A percentile compares a stretch with the other conserved stretches of the same genome.
Conservation (phyloP, 2,329 filamentous ascomycete species). For the Epichloe sp. region DNA sequence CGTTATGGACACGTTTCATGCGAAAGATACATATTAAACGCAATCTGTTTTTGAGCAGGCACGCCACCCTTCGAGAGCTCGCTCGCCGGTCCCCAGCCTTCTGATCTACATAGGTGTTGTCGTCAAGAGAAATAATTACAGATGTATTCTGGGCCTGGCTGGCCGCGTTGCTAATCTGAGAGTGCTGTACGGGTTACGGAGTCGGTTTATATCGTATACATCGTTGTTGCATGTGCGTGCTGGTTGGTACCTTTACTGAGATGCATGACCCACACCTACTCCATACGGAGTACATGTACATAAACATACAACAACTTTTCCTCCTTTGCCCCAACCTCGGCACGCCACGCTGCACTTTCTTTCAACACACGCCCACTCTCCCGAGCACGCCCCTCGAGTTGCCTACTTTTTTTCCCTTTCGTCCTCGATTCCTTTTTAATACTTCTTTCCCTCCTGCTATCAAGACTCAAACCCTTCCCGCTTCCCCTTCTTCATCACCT, state of each 20-base stretch:
- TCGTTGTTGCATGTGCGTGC: not conserved
- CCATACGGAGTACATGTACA: too few relatives aligned
- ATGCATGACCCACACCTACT: not conserved
- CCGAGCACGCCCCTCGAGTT: slow-evolving; percentile 1
- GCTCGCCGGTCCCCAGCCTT: not conserved
- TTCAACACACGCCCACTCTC: not conserved
- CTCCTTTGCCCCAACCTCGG: slow-evolving; percentile 5
- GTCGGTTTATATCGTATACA: too few relatives aligned
- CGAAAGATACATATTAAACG: not conserved
- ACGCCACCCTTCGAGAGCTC: too few relatives aligned
- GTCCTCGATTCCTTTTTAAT: not conserved
- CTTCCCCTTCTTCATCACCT: not conserved
- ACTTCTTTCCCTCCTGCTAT: not conserved
- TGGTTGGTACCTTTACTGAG: not conserved
- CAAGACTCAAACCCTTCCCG: not conserved
- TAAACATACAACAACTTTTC: not conserved
- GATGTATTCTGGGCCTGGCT: not conserved
- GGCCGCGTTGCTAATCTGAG: not conserved
- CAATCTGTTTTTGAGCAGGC: too few relatives aligned
- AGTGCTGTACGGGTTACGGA: too few relatives aligned
- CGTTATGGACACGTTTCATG: not conserved
- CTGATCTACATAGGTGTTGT: too few relatives aligned
- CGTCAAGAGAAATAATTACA: not conserved
- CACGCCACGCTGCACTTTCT: not conserved
- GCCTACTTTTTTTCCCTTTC: not conserved